Percentiles rank a stretch among this genome's conserved stretches.
phyloP scores from a whole-genome alignment of 805 yeast genomes.

The Pichia paraexigua region DNA sequence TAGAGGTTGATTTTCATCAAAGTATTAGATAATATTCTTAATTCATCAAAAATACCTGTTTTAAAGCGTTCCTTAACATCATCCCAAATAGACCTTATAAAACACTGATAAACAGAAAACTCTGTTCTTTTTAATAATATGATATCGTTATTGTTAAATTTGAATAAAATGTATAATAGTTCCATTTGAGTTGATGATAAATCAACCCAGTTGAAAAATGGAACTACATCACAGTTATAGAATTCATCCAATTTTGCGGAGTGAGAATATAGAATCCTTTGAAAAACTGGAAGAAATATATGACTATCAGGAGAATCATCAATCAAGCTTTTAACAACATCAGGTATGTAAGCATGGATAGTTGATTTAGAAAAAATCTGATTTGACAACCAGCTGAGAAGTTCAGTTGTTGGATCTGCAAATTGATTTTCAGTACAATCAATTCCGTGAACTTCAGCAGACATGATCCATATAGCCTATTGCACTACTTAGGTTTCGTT shows the following conservation, averaged over 20 bases:
- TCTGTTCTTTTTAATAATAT: constrained; percentile 7
- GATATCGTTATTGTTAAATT: constrained; percentile 5
- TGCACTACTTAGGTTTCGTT: not conserved
- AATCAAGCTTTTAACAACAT: constrained; percentile 17
- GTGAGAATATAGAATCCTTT: constrained; percentile 1
- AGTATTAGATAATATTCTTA: constrained; percentile 14
- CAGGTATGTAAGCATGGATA: constrained; percentile 4
- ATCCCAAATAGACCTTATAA: constrained; percentile 2
- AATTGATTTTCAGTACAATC: not conserved
- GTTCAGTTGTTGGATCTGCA: not conserved
- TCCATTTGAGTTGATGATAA: constrained; percentile 2
- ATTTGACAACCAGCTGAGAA: not conserved
- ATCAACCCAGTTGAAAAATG: constrained; percentile 6
- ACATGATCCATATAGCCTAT: not conserved
- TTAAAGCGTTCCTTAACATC: not conserved
- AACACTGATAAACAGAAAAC: constrained; percentile 10
- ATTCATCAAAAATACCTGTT: not conserved
- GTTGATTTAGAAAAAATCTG: not conserved
- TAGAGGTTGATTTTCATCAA: constrained; percentile 14
- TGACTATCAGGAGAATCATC: constrained; percentile 5
- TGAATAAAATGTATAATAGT: constrained; percentile 4
- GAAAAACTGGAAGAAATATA: constrained; percentile 4
- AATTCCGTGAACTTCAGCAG: not conserved
- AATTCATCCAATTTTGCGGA: constrained; percentile 7
- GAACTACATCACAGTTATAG: constrained; percentile 8